Conservation (phyloP, 2,329 filamentous ascomycete genomes). For the Lachnellula suecica region DNA sequence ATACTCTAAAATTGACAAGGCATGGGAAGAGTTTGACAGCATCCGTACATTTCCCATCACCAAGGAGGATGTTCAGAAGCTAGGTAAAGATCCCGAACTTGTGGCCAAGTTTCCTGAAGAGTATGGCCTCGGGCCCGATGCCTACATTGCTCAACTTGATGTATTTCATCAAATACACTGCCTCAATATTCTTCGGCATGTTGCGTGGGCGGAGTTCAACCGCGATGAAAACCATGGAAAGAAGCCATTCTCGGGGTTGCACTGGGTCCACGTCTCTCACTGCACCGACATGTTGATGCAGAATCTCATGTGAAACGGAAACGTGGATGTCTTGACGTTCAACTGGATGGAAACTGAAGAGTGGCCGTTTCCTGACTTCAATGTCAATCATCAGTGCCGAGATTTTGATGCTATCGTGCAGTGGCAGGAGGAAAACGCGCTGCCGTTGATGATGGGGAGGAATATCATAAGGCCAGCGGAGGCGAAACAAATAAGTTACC, state of each 20-base stretch:
- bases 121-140: not conserved
- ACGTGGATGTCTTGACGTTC: slow-evolving; percentile 32
- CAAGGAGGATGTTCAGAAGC: not conserved
- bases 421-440: slow-evolving; percentile 4
- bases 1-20: no score
- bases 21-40: no score
- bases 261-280: slow-evolving; percentile 30
- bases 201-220: not conserved
- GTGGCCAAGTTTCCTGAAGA: not conserved
- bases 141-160: not conserved
- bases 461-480: not conserved
- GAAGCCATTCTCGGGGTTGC: no score
- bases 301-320: slow-evolving; percentile 33
- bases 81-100: not conserved
- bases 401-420: slow-evolving; percentile 23
- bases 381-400: slow-evolving; percentile 30
- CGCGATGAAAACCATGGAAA: not conserved
- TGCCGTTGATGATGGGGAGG: not conserved
- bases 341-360: slow-evolving; percentile 32
- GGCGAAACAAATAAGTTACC: no score
- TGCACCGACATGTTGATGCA: slow-evolving; percentile 32
- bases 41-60: not conserved
- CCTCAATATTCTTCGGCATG: not conserved
- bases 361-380: slow-evolving; percentile 33
- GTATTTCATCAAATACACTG: slow-evolving; percentile 1